phyloP scores from a whole-genome alignment of 2,329 filamentous ascomycete genomes.

The Cucurbitaria berberidis region DNA sequence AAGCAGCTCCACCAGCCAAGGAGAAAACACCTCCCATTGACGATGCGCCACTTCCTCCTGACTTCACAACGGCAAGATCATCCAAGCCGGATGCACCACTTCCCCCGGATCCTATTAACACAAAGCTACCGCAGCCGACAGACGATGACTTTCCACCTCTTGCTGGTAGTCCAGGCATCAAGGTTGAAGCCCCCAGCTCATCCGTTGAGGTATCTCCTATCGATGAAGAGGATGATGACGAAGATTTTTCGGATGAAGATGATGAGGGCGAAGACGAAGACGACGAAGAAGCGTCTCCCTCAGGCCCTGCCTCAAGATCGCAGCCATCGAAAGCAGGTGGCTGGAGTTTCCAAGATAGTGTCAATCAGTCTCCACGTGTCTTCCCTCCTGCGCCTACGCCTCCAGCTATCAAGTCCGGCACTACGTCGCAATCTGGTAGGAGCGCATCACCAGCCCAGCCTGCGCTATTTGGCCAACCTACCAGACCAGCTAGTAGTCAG shows the following conservation, averaged over 20 bases:
- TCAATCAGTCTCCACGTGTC: conserved; percentile 29
- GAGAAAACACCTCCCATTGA: conserved; percentile 36
- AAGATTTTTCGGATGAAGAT: conserved; percentile 50
- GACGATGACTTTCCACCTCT: conserved; percentile 53
- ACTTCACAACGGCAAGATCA: conserved; percentile 40
- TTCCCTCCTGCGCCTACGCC: conserved; percentile 43
- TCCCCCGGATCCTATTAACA: conserved; percentile 43
- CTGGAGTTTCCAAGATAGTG: conserved; percentile 30
- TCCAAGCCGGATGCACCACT: conserved; percentile 40
- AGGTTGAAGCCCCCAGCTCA: conserved; percentile 48
- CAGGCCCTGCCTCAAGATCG: conserved; percentile 23
- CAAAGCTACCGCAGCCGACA: conserved; percentile 34
- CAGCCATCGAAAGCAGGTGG: conserved; percentile 15
- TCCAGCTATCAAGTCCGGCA: conserved; percentile 33
- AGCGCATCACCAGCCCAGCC: conserved; percentile 27
- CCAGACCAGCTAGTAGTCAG: conserved; percentile 14
- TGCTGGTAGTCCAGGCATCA: conserved; percentile 56
- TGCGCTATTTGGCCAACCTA: conserved; percentile 22
- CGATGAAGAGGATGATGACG: conserved; percentile 35
- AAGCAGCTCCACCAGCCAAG: conserved; percentile 42
- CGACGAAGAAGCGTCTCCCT: conserved; percentile 47
- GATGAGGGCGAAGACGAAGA: conserved; percentile 48
- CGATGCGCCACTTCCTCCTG: conserved; percentile 48
- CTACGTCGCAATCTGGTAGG: conserved; percentile 29
- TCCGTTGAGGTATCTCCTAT: conserved; percentile 41